Conservation (phyloP, 768 basidiomycete species). For the Termitomyces heimii region DNA sequence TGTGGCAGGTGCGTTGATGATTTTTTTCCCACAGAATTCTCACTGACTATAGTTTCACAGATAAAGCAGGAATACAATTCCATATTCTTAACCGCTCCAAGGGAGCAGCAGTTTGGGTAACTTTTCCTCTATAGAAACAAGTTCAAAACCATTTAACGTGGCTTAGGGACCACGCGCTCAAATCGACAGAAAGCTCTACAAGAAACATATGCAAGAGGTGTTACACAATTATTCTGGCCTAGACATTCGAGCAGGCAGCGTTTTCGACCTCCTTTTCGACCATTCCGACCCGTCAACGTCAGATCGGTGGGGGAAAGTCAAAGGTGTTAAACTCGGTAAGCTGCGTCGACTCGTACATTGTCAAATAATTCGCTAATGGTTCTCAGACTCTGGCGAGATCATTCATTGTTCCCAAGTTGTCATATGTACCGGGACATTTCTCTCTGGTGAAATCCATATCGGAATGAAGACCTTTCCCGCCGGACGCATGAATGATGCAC, state of each 20-base stretch:
- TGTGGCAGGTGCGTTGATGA: slow-evolving; percentile 56
- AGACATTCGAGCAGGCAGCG: slow-evolving; percentile 64
- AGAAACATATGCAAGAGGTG: slow-evolving; percentile 69
- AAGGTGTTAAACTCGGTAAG: slow-evolving; percentile 66
- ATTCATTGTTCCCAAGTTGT: slow-evolving; percentile 79
- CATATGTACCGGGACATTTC: slow-evolving; percentile 87
- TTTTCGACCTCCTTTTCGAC: slow-evolving; percentile 73
- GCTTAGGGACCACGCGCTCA: slow-evolving; percentile 84
- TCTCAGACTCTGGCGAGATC: slow-evolving; percentile 64
- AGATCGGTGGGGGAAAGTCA: slow-evolving; percentile 45
- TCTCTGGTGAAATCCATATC: slow-evolving; percentile 89
- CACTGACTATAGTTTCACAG: slow-evolving; percentile 27
- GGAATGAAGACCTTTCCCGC: slow-evolving; percentile 75
- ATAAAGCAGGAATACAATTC: slow-evolving; percentile 87
- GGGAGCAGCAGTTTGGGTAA: slow-evolving; percentile 86
- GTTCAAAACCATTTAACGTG: background rate
- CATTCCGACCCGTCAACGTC: slow-evolving; percentile 26
- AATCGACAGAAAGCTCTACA: slow-evolving; percentile 82
- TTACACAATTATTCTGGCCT: slow-evolving; percentile 65
- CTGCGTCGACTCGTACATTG: background rate
- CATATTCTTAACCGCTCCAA: slow-evolving; percentile 81
- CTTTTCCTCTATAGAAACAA: slow-evolving; percentile 14
- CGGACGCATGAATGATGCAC: slow-evolving; percentile 67
- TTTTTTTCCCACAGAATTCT: background rate
- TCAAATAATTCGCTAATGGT: background rate